Base-by-base conservation (phyloP, 2,329 filamentous ascomycete genomes). In the Neofusicoccum sp. region DNA sequence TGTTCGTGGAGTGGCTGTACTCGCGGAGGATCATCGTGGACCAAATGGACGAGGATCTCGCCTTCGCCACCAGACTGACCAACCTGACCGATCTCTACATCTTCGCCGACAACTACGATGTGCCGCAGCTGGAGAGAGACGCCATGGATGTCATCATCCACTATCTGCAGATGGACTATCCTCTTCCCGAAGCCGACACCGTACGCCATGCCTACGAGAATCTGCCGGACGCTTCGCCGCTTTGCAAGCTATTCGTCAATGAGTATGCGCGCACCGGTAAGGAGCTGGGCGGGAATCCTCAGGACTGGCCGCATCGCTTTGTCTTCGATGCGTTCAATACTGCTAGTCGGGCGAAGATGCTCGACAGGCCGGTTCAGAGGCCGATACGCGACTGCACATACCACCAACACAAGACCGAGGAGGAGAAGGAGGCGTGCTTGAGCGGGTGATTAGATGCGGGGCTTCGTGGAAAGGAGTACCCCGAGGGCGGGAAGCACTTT, bases 1-100 rank as follows among this genome's bases (percentile, higher is more conserved):
- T 41, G 2, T 45, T 49, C 31, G 45, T 58, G 31, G 33, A 58
- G 20, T 58, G 41, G 41, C 41, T 48, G 6, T 58, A 58, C 43
- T 48, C 43, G 4, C 12, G 41, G 33, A 48, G 20, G 14, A 7
- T 30, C 4, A n/a, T 40, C 14, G n/a, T 48, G 12, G n/a, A 48
- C 9, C 14, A 20, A 14, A 30, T n/a, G 26, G 36, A 58, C 14
- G 14, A 24, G 3, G 43, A 30, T 16, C 8, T 34, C 8, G 14
- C 33, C 11, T 11, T 7, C 20, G 20, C 20, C n/a, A 24, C 33
- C 30, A 38, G 20, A 28, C 30, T 58, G 5, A 5, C 41, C 14
- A 7, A 33, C 24, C 33, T 58, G n/a, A 31, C 30, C 14, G 24
- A 11, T 11, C 41, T 38, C 16, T 58, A 47, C 31, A 12, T 58